Percentiles rank a stretch among this genome's conserved stretches.
phyloP scores from a whole-genome alignment of 2,329 filamentous ascomycete genomes.

The Fusarium fujikuroi region DNA sequence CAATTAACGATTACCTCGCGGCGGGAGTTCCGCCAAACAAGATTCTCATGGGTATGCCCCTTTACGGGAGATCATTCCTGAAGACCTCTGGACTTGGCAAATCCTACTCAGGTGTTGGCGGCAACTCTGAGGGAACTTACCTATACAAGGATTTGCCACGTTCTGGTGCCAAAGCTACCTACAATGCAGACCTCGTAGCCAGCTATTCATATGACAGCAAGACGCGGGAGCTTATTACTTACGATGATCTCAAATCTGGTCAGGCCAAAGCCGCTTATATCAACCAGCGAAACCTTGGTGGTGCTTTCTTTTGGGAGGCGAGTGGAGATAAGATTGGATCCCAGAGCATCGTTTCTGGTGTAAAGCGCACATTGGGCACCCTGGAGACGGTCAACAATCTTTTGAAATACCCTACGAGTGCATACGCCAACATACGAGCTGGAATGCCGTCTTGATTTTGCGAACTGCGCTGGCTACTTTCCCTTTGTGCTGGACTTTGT shows the following conservation, averaged over 20 bases:
- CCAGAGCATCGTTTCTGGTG: constrained; percentile 67
- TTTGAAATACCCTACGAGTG: constrained; percentile 65
- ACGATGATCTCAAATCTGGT: constrained; percentile 71
- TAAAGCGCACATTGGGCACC: constrained; percentile 57
- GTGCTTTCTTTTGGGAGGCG: constrained; percentile 87
- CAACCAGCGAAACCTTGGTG: constrained; percentile 69
- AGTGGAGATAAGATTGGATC: constrained; percentile 68
- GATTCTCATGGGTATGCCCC: constrained; percentile 79
- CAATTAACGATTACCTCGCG: constrained; percentile 63
- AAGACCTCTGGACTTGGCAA: constrained; percentile 74
- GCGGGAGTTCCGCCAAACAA: constrained; percentile 70
- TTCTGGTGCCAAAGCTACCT: constrained; percentile 64
- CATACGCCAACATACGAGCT: constrained; percentile 66
- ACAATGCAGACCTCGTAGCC: constrained; percentile 68
- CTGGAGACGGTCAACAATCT: constrained; percentile 64
- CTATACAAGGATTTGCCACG: constrained; percentile 78
- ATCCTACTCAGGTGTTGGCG: constrained; percentile 70
- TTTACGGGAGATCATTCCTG: constrained; percentile 82
- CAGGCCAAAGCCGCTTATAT: constrained; percentile 73
- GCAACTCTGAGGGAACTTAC: constrained; percentile 74
- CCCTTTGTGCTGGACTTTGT: constrained; percentile 12
- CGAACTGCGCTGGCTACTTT: neutral
- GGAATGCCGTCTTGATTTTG: constrained; percentile 44
- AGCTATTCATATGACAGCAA: constrained; percentile 76
- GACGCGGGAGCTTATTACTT: constrained; percentile 73